phyloP scores from a whole-genome alignment of 345 rosid genomes.

The Carallia pectinifolia region DNA sequence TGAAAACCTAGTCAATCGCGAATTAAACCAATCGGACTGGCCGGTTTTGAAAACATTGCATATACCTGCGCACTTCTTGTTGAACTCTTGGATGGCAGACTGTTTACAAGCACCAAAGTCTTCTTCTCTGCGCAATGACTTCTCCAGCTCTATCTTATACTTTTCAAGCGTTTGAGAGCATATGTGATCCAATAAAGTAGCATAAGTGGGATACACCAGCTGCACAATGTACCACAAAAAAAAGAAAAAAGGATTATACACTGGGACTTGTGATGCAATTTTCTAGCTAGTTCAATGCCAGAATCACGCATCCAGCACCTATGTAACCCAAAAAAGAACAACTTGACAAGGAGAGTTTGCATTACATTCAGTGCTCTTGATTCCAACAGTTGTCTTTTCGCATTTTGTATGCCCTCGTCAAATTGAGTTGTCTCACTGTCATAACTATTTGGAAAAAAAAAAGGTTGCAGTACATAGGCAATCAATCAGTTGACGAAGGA shows the following conservation, averaged over 20 bases:
- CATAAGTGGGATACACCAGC: constrained; percentile 54
- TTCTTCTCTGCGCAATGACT: constrained; percentile 46
- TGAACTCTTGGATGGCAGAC: constrained; percentile 55
- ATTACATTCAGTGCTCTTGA: constrained; percentile 67
- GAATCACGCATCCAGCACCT: neutral
- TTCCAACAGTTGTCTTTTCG: constrained; percentile 50
- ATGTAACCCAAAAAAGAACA: neutral
- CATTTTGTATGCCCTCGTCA: constrained; percentile 69
- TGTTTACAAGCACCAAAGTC: constrained; percentile 55
- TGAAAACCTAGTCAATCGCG: too few relatives aligned
- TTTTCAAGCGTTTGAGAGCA: constrained; percentile 48
- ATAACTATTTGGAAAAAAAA: constrained; percentile 42
- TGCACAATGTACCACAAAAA: constrained; percentile 23
- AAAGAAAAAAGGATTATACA: neutral
- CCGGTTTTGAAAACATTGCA: too few relatives aligned
- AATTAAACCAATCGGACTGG: too few relatives aligned
- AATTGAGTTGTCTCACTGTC: constrained; percentile 63
- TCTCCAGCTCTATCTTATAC: constrained; percentile 49
- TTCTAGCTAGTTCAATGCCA: neutral
- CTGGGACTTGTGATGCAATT: neutral
- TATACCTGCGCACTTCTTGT: constrained; percentile 62
- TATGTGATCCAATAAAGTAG: constrained; percentile 15
- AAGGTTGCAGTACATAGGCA: constrained; percentile 9
- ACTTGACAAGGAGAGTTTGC: neutral
- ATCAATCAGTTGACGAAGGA: too few relatives aligned